phyloP scores from a whole-genome alignment of 2,329 filamentous ascomycete genomes.

The Aspergillus alliaceus region DNA sequence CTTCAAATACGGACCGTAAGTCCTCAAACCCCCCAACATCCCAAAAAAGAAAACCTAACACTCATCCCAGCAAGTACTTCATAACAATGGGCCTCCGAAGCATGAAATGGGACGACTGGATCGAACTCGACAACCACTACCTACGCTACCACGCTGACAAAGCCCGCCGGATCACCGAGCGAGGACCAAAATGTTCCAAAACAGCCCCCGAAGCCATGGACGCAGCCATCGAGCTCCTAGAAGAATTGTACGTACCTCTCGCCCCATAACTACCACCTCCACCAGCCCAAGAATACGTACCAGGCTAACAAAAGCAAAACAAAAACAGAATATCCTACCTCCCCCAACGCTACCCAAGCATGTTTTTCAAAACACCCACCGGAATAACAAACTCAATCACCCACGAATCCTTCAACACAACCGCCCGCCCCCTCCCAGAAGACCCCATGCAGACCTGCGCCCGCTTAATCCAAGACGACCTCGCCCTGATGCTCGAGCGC shows the following conservation, averaged over 20 bases:
- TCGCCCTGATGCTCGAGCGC: slow-evolving; percentile 79
- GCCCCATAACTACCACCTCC: too few species aligned
- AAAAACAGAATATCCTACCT: slow-evolving; percentile 58
- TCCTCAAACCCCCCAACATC: slow-evolving; percentile 4
- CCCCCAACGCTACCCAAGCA: slow-evolving; percentile 69
- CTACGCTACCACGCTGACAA: slow-evolving; percentile 72
- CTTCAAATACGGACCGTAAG: slow-evolving; percentile 69
- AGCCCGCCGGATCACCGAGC: slow-evolving; percentile 63
- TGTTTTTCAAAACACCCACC: slow-evolving; percentile 64
- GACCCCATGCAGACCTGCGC: slow-evolving; percentile 77
- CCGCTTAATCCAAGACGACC: slow-evolving; percentile 75
- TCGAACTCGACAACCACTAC: slow-evolving; percentile 79
- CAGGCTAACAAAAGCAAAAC: not conserved
- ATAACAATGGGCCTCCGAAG: slow-evolving; percentile 75
- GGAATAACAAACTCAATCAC: slow-evolving; percentile 73
- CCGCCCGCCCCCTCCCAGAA: slow-evolving; percentile 65
- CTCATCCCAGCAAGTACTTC: slow-evolving; percentile 60
- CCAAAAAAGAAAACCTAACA: not conserved
- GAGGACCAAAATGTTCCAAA: slow-evolving; percentile 65
- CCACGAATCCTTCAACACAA: slow-evolving; percentile 69
- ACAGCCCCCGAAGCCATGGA: slow-evolving; percentile 71
- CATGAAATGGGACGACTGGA: slow-evolving; percentile 72
- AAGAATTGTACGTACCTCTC: slow-evolving; percentile 59
- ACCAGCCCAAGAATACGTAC: too few species aligned
- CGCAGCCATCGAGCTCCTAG: slow-evolving; percentile 72